These are phyloP conservation scores for Daedaleopsis nitida DNA, from an alignment of 768 basidiomycete genomes.

Conservation along the genomic window DNA sequence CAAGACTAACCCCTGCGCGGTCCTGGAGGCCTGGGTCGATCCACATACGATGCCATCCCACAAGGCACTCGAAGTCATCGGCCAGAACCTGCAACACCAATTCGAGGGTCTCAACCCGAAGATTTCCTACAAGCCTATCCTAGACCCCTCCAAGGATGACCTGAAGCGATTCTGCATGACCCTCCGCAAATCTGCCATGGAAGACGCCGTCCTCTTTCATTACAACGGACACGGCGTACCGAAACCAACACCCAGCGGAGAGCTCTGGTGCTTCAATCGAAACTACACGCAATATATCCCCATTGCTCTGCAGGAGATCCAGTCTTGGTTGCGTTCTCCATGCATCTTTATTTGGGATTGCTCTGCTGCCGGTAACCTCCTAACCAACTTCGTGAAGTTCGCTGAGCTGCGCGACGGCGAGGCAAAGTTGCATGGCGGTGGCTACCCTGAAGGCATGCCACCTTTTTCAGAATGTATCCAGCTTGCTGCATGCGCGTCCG, in stretches of 20 bases:
- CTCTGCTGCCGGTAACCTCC: constrained; percentile 92
- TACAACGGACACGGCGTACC: constrained; percentile 99
- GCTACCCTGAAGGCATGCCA: constrained; percentile 60
- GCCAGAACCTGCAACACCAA: constrained; percentile 90
- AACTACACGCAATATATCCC: constrained; percentile 99
- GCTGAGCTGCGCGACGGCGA: constrained; percentile 78
- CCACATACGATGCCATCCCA: constrained; percentile 89
- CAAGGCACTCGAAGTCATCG: constrained; percentile 93
- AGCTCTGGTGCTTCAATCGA: constrained; percentile 98
- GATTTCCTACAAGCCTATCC: constrained; percentile 90
- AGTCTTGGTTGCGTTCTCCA: constrained; percentile 91
- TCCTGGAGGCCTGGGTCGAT: constrained; percentile 97
- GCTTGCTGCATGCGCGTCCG: constrained; percentile 89
- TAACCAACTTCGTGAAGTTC: constrained; percentile 84
- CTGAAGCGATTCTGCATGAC: constrained; percentile 83
- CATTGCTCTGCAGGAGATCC: constrained; percentile 90
- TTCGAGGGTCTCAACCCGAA: constrained; percentile 95
- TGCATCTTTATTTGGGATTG: constrained; percentile 99
- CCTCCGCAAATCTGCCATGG: constrained; percentile 85
- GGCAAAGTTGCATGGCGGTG: constrained; percentile 53
- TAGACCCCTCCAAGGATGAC: constrained; percentile 95
- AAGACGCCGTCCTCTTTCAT: constrained; percentile 93
- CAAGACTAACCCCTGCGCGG: constrained; percentile 95
- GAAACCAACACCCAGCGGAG: constrained; percentile 92
- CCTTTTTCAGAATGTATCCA: constrained; percentile 89